Evolutionary conservation across 768 basidiomycete genomes (phyloP), one percentile per base, ranked within the genome.

Genomic region (Lactifluus rugatus): DNA sequence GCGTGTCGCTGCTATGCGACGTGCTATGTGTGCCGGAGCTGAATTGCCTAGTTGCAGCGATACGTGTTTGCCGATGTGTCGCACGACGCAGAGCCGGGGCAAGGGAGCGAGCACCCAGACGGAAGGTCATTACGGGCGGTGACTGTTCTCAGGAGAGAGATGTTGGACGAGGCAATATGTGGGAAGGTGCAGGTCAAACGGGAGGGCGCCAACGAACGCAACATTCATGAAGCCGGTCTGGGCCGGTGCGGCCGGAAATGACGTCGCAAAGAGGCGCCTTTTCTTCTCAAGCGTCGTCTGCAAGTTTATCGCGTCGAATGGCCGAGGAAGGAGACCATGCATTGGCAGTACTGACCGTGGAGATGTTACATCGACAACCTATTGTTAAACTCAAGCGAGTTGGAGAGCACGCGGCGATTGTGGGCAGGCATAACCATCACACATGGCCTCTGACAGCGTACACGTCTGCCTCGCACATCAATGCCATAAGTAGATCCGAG

Each of bases 1-100:
- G n/a, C 25, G 36, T 64, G 34, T 64, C 63, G 10, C 48, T 17
- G 31, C 51, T 46, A 16, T 31, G 28, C n/a, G 54, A n/a, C 28
- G 56, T 36, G 41, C 23, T 45, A 21, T 63, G 51, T 41, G 62
- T 34, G 31, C 23, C 28, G n/a, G 62, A 50, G 34, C 55, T 62
- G 36, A 62, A 54, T 32, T 48, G 54, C 52, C 56, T 53, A 25
- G 46, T 56, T 19, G 52, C 36, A 34, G 32, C 23, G 7, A 37
- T 41, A 48, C 61, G 56, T 10, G 52, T 28, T 14, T 54, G 47
- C 14, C 34, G 52, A 19, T 53, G 50, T 21, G 36, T 48, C n/a
- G 49, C 28, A 28, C 54, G 53, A 26, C 60, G 63, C 8, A 56
- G 17, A 31, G 53, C 36, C 4, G 57, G 44, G 10, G 56, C 17